Conservation (phyloP, 192 early-diverging fungal genomes). For the Ambispora gerdemannii region DNA sequence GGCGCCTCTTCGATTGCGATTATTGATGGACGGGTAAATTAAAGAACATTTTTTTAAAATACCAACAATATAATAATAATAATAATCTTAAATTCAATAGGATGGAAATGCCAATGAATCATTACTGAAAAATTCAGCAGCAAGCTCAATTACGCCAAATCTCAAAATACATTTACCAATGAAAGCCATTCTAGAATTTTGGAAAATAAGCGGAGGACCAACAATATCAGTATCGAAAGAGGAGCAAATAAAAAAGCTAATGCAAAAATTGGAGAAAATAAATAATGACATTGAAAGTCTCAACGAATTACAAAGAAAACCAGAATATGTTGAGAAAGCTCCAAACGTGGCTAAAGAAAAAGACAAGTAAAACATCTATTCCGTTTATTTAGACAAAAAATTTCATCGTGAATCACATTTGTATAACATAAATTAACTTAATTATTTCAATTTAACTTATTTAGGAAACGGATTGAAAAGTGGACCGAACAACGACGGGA, state of each 20-base stretch:
- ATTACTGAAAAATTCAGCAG: conserved; percentile 10
- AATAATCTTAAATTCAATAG: not conserved
- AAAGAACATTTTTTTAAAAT: not conserved
- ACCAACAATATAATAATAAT: not conserved
- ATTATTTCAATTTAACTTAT: no score
- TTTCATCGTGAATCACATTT: not conserved
- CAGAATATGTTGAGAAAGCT: conserved; percentile 32
- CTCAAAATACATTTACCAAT: conserved; percentile 43
- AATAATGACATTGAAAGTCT: conserved; percentile 34
- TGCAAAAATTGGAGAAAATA: conserved; percentile 36
- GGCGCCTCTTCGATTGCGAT: conserved; percentile 37
- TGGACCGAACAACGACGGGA: not conserved
- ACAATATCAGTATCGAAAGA: conserved; percentile 21
- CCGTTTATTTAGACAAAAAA: not conserved
- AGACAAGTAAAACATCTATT: conserved; percentile 34
- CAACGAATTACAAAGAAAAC: conserved; percentile 29
- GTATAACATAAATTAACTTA: not conserved
- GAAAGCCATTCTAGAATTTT: conserved; percentile 30
- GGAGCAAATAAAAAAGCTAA: conserved; percentile 22
- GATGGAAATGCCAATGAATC: not conserved
- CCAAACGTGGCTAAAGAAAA: conserved; percentile 35
- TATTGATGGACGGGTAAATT: conserved; percentile 30
- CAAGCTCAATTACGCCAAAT: conserved; percentile 30
- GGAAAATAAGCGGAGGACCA: conserved; percentile 26
- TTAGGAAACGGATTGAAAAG: conserved; percentile 19